Percentiles rank a stretch among this genome's conserved stretches.
Conservation (phyloP, 2,329 filamentous ascomycete species). For the Colletotrichum endophyticum region DNA sequence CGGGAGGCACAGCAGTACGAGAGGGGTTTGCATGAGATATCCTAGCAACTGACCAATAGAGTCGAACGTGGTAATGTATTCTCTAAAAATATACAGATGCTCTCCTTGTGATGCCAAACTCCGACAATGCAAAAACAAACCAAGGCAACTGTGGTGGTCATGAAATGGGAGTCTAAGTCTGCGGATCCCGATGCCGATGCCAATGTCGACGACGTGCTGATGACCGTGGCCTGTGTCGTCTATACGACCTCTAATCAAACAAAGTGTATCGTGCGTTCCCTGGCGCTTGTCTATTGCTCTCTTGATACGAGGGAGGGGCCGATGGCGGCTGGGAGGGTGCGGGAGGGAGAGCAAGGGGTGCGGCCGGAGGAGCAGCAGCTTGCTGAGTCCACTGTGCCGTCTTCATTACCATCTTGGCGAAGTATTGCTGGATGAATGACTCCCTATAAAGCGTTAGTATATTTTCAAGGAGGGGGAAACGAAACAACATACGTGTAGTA, state of each 20-base stretch:
- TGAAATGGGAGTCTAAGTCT: background rate
- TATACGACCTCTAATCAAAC: conserved; percentile 16
- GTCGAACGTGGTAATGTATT: background rate
- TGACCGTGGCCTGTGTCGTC: background rate
- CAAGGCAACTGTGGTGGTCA: background rate
- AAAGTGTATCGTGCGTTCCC: conserved; percentile 8
- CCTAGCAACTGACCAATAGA: background rate
- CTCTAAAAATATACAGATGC: background rate
- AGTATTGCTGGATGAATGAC: conserved; percentile 80
- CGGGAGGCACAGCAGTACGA: background rate
- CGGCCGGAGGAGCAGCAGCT: background rate
- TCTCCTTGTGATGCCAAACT: background rate
- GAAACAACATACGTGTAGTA: conserved; percentile 71
- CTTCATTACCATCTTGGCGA: conserved; percentile 69
- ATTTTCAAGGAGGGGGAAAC: background rate
- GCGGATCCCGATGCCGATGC: background rate
- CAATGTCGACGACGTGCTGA: background rate
- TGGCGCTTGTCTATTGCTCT: conserved; percentile 14
- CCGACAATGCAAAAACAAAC: background rate
- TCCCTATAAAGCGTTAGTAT: conserved; percentile 52
- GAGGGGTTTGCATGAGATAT: background rate
- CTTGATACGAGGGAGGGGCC: conserved; percentile 14
- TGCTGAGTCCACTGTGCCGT: conserved; percentile 41
- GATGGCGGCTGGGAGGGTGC: background rate
- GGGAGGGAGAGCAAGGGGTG: background rate